A percentile compares a stretch with the other conserved stretches of the same genome.
These are phyloP conservation scores for Asterophora lycoperdoides DNA, from an alignment of 768 basidiomycete species.

Conservation along the genomic window DNA sequence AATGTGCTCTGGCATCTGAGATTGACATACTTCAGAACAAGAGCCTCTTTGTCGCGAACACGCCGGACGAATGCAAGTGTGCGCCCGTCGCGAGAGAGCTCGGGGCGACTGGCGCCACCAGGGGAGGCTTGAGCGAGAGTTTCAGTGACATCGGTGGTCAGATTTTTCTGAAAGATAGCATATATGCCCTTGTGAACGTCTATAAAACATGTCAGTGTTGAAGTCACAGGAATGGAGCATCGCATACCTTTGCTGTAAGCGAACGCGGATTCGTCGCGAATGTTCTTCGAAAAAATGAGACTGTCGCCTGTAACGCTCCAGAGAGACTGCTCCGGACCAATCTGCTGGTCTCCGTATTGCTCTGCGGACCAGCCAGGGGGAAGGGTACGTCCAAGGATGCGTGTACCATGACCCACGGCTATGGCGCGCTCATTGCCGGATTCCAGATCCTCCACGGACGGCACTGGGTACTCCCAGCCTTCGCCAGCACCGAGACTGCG, in stretches of 20 bases:
- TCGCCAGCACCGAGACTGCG: slow-evolving; percentile 70
- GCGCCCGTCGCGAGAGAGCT: slow-evolving; percentile 61
- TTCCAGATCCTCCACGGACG: slow-evolving; percentile 32
- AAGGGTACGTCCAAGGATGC: slow-evolving; percentile 51
- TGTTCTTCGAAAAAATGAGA: slow-evolving; percentile 65
- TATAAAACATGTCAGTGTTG: slow-evolving; percentile 19
- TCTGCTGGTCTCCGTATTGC: slow-evolving; percentile 63
- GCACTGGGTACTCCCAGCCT: slow-evolving; percentile 64
- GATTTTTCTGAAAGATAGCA: slow-evolving; percentile 62
- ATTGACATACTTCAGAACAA: slow-evolving; percentile 59
- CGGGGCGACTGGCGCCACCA: slow-evolving; percentile 72
- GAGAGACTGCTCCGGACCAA: slow-evolving; percentile 68
- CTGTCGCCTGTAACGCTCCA: slow-evolving; percentile 51
- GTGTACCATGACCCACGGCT: slow-evolving; percentile 43
- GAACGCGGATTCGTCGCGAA: slow-evolving; percentile 46
- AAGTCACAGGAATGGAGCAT: not conserved
- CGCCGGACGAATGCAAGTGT: slow-evolving; percentile 74
- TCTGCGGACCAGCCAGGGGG: slow-evolving; percentile 59
- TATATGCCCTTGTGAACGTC: slow-evolving; percentile 71
- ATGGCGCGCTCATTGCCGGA: slow-evolving; percentile 22
- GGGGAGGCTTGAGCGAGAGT: slow-evolving; percentile 53
- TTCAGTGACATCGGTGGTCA: slow-evolving; percentile 50
- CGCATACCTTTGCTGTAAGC: slow-evolving; percentile 60
- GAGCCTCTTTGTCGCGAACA: slow-evolving; percentile 66
- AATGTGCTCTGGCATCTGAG: not conserved